Evolutionary conservation across 2,329 filamentous ascomycete genomes (phyloP).

Genomic region (Fusarium sp.): DNA sequence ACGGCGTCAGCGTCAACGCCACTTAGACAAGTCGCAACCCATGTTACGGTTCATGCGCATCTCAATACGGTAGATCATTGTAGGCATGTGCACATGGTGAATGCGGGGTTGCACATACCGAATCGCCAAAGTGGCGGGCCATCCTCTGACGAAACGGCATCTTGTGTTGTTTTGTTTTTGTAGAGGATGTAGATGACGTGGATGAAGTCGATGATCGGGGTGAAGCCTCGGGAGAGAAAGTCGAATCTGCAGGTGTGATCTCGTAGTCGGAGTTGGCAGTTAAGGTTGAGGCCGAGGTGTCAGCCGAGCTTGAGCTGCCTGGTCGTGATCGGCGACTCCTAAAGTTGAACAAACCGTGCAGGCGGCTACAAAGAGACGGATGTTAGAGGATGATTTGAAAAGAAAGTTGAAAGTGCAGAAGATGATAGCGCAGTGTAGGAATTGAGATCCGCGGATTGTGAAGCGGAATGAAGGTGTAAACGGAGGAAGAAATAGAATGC

Average conservation of each 20-base stretch:
- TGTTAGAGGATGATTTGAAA: conserved; percentile 36
- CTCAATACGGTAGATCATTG: conserved; percentile 20
- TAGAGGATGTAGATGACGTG: conserved; percentile 27
- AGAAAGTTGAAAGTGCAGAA: neutral
- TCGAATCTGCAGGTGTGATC: conserved; percentile 32
- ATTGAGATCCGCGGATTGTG: neutral
- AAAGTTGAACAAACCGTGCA: conserved; percentile 45
- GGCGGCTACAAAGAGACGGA: conserved; percentile 35
- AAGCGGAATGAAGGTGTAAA: conserved; percentile 1
- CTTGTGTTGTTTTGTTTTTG: conserved; percentile 44
- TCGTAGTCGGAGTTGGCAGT: conserved; percentile 44
- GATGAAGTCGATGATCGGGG: conserved; percentile 28
- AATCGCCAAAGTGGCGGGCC: conserved; percentile 64
- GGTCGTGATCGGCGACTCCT: conserved; percentile 43
- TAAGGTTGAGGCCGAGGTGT: conserved; percentile 38
- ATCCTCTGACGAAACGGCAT: conserved; percentile 61
- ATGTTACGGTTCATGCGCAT: conserved; percentile 18
- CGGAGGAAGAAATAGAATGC: neutral
- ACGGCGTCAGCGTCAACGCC: conserved; percentile 27
- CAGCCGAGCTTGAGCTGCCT: conserved; percentile 44
- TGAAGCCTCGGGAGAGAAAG: conserved; percentile 29
- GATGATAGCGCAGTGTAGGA: neutral
- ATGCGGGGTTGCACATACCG: conserved; percentile 55
- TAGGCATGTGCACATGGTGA: conserved; percentile 23
- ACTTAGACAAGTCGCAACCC: conserved; percentile 18